phyloP scores from a whole-genome alignment of 331 rosid genomes.

The Rosa hybrid region DNA sequence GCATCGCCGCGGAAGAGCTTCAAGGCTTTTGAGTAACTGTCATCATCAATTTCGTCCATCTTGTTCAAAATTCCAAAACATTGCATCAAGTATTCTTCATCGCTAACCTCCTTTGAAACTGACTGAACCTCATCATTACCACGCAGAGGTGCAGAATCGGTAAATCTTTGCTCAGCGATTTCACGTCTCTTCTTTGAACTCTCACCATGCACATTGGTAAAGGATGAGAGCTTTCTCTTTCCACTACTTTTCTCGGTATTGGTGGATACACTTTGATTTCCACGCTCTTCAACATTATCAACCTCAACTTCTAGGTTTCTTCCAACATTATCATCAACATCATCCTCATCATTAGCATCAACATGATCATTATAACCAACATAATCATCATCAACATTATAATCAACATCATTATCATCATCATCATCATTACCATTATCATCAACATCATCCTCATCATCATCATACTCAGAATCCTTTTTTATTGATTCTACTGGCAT shows the following conservation, averaged over 20 bases:
- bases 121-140: not conserved
- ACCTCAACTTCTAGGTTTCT: not conserved
- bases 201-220: not conserved
- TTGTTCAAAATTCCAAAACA: conserved; percentile 6
- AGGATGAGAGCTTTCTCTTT: not conserved
- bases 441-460: not conserved
- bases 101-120: not conserved
- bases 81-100: conserved; percentile 6
- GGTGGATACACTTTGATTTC: conserved; percentile 5
- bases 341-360: not conserved
- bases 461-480: not conserved
- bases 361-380: not conserved
- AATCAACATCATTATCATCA: not conserved
- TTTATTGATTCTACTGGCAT: not conserved
- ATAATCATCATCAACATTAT: not conserved
- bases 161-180: not conserved
- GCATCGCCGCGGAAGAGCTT: conserved; percentile 2
- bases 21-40: conserved; percentile 5
- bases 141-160: not conserved
- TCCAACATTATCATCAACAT: not conserved
- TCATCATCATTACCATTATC: not conserved
- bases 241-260: not conserved
- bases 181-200: not conserved
- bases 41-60: not conserved
- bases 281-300: not conserved